Evolutionary conservation across 208 protist species (phyloP), one percentile per base, ranked within the genome.

Genomic region (Acanthamoeba sp.): DNA sequence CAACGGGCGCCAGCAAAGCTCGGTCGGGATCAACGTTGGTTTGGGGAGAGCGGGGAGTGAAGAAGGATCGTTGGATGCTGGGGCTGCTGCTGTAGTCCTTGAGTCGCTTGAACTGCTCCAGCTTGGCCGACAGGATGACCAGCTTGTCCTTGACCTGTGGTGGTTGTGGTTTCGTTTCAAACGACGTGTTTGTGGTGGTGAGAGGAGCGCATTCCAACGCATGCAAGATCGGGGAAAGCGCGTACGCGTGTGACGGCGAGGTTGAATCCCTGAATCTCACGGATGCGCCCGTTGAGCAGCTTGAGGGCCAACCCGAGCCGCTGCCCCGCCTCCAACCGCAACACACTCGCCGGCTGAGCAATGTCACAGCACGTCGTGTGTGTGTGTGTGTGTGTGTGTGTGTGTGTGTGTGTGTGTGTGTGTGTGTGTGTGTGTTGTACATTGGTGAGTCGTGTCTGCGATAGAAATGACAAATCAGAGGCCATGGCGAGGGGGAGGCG

Each of bases 351-450:
- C 38, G 7, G 34, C 69, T 78, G 10, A 10, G 10, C 42, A 64
- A 14, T 27, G n/a, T 66, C 3, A 66, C 55, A n/a, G n/a, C n/a
- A n/a, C n/a, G n/a, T n/a, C n/a, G 85, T 91, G 42, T 71, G 85
- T 91, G 85, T 66, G 36, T 90, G 85, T 71, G 36, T 69, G 85
- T 14, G 27, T 91, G 85, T 91, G 42, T 71, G 85, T 91, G 85
- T 66, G 36, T 90, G 85, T 71, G 36, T 69, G 85, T 14, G 27
- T 91, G 85, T 71, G 82, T 73, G 36, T 10, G 42, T 48, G 42
- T 48, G 42, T 10, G 42, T n/a, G 42, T 48, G 42, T 14, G 42
- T 10, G 42, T 48, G 42, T 48, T 48, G 59, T 9, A 45, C 6
- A 38, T 27, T 73, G 85, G 40, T 32, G 10, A n/a, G 29, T 52